These are phyloP conservation scores for Rhododendron ovatum DNA, from an alignment of 148 eudicot genomes.

Conservation along the genomic window DNA sequence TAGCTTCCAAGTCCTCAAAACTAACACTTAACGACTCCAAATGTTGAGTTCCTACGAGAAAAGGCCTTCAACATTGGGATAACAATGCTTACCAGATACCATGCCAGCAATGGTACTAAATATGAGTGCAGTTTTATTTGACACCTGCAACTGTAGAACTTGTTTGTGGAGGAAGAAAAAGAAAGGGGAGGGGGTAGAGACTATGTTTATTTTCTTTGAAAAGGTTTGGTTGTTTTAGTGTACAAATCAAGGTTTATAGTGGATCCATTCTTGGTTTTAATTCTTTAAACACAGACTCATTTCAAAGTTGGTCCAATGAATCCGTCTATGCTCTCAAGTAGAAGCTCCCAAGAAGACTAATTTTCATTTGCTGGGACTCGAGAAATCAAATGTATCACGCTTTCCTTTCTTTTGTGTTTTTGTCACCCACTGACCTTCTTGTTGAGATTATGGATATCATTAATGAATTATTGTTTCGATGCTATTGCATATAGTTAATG, in stretches of 20 bases:
- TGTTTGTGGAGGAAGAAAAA: not conserved
- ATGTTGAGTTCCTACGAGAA: not conserved
- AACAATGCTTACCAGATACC: not conserved
- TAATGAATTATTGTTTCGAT: not conserved
- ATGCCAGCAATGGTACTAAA: not conserved
- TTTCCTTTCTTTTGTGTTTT: not conserved
- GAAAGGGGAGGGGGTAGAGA: not conserved
- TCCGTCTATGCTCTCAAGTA: not conserved
- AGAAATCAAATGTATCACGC: not conserved
- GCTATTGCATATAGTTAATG: not conserved
- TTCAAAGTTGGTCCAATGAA: not conserved
- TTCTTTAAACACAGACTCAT: not conserved
- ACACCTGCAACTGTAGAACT: not conserved
- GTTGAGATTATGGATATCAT: not conserved
- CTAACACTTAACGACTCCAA: not conserved
- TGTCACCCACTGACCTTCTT: not conserved
- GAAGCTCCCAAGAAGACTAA: not conserved
- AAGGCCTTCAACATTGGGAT: not conserved
- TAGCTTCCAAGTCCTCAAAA: not conserved
- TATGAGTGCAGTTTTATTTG: not conserved
- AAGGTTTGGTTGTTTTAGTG: too few species aligned
- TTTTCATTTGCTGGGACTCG: not conserved
- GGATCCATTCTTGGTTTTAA: not conserved
- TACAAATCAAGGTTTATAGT: not conserved
- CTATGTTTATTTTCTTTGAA: not conserved